Evolutionary conservation across 768 basidiomycete species (phyloP).

Genomic region (Psilocybe azurescens): DNA sequence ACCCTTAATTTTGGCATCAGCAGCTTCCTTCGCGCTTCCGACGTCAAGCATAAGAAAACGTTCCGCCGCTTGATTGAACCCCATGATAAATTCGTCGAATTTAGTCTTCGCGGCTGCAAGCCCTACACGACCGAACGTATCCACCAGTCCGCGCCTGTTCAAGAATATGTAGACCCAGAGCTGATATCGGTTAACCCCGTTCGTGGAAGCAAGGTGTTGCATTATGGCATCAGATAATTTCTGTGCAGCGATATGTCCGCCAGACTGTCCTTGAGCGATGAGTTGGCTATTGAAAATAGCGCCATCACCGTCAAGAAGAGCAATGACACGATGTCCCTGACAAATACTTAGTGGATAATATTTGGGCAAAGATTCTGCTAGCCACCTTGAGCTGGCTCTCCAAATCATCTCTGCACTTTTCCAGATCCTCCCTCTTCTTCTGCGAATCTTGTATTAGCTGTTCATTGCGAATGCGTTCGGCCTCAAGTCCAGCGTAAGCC

Average conservation of each 20-base stretch:
- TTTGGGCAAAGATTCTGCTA: not conserved
- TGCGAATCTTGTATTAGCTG: slow-evolving; percentile 39
- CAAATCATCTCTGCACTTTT: slow-evolving; percentile 43
- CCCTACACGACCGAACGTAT: slow-evolving; percentile 50
- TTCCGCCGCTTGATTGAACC: slow-evolving; percentile 73
- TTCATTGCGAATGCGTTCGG: slow-evolving; percentile 39
- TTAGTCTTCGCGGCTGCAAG: slow-evolving; percentile 40
- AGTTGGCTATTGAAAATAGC: slow-evolving; percentile 62
- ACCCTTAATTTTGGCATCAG: slow-evolving; percentile 81
- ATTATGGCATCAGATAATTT: slow-evolving; percentile 46
- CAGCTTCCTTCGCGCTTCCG: slow-evolving; percentile 73
- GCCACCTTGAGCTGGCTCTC: slow-evolving; percentile 47
- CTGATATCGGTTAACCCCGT: slow-evolving; percentile 49
- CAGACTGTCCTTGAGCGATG: slow-evolving; percentile 57
- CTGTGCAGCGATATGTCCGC: slow-evolving; percentile 62
- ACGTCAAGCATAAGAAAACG: slow-evolving; percentile 75
- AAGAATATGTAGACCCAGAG: slow-evolving; percentile 68
- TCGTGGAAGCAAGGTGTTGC: slow-evolving; percentile 37
- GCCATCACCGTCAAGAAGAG: slow-evolving; percentile 72
- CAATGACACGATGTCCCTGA: slow-evolving; percentile 50
- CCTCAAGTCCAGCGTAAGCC: slow-evolving; percentile 43
- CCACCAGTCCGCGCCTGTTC: slow-evolving; percentile 64
- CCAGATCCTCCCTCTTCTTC: slow-evolving; percentile 42
- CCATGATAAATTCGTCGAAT: slow-evolving; percentile 69
- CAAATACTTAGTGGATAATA: not conserved